Percentiles rank a stretch among this genome's conserved stretches.
Conservation (phyloP, 192 early-diverging fungal species). For the Linnemannia hyalina region DNA sequence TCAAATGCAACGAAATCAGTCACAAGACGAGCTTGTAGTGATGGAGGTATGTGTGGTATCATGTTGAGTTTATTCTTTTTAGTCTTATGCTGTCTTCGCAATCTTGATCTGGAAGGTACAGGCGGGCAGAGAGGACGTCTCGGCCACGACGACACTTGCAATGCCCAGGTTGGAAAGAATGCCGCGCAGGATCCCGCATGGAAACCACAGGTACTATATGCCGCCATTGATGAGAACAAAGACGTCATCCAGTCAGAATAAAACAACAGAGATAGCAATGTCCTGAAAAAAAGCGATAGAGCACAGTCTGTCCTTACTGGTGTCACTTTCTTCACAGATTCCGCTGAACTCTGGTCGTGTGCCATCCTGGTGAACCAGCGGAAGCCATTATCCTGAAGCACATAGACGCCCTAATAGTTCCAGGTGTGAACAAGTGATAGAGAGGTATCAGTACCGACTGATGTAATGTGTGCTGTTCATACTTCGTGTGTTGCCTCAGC, state of each 20-base stretch:
- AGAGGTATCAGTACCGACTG: background rate
- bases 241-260: background rate
- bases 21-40: background rate
- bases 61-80: background rate
- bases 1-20: background rate
- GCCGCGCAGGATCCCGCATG: conserved; percentile 97
- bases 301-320: conserved; percentile 66
- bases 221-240: background rate
- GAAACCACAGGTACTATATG: conserved; percentile 90
- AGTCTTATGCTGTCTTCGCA: conserved; percentile 58
- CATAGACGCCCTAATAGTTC: conserved; percentile 87
- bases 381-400: conserved; percentile 98
- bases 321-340: conserved; percentile 82
- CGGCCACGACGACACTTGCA: conserved; percentile 86
- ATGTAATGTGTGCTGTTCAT: background rate
- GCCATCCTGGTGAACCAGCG: conserved; percentile 96
- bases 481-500: background rate
- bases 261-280: background rate
- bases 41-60: background rate
- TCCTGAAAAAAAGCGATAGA: background rate
- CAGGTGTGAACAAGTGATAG: background rate
- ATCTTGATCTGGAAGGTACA: conserved; percentile 88
- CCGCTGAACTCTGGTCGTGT: conserved; percentile 79
- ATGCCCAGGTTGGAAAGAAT: conserved; percentile 93
- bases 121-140: conserved; percentile 86